Evolutionary conservation across 208 protist genomes (phyloP), one percentile per base, ranked within the genome.

Genomic region (Leishmania major): DNA sequence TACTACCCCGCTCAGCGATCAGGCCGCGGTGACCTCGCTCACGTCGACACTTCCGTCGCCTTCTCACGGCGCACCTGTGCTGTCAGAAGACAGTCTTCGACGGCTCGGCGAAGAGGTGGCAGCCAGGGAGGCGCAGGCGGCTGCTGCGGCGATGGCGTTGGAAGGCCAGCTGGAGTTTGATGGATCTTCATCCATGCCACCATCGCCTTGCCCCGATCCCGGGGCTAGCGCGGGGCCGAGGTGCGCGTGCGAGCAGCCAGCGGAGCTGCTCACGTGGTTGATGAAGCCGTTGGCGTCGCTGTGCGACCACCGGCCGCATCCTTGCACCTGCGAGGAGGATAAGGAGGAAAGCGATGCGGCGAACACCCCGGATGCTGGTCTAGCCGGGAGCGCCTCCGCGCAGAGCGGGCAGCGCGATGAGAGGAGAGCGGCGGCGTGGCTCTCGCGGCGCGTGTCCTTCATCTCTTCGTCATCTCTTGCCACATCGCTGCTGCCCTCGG

Each of bases 371-470:
- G 53, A 43, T 3, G 6, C 25, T 0, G 74, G 0, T 5, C 1
- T 19, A 11, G 57, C 51, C 2, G 47, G 19, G 15, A 80, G 19
- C 31, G 49, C 31, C 3, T 1, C 69, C 25, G 69, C 8, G 15
- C 77, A 53, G 45, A 19, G 19, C 37, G 22, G 55, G 37, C 71
- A 75, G 35, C 28, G 43, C 2, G 71, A 75, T 7, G 8, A 64
- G 55, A 57, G 53, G 37, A 57, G 22, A 31, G 66, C 81, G 49
- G 57, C 57, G 28, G 17, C 70, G 35, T 81, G 81, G 77, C 25
- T 78, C 15, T 74, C 77, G 5, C 77, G 77, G n/a, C 81, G 81
- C 13, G n/a, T 81, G n/a, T 85, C 81, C 13, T 85, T 85, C 31
- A 60, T 85, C 22, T 85, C 81, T 47, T 80, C 81, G 43, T 85